Base-by-base conservation (phyloP, 176 grass and related monocot species). In the Eleusine indica region DNA sequence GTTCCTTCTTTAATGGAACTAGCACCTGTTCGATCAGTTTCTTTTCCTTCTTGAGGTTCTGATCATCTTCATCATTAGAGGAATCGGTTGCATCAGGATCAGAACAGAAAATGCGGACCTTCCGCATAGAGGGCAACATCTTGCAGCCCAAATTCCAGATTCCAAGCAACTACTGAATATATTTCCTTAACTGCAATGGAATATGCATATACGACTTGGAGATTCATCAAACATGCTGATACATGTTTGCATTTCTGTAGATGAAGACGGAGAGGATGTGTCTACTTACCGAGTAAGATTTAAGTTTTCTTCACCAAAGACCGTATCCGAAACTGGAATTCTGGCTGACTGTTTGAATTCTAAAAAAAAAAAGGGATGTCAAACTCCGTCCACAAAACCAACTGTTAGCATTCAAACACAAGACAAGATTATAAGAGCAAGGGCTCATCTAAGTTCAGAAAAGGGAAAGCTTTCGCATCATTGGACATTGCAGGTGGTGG, bases 81-180 rank as follows among this genome's bases (percentile, higher is more conserved):
- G 82, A 85, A 16, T 88, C 90, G 0, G 86, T 91, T 79, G 83
- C 90, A 54, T 91, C 86, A 73, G 90, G 90, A 74, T 91, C 86
- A 49, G 1, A 62, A 37, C 9, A 82, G 66, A 88, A 74, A 68
- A 91, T 73, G 5, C 74, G 79, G 10, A 91, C 6, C 68, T 86
- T 91, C 14, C 4, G 78, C 9, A 56, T 63, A 25, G 10, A 58
- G 47, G 25, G 67, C 41, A 32, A 46, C 73, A 74, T 90, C 72
- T 16, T n/a, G 47, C 72, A 30, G 1, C 39, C 8, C 56, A 72
- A 63, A 16, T 47, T 77, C 69, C 13, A 71, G 44, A 69, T 70
- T 61, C 4, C 14, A 83, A 39, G 32, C 18, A 43, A 25, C 43
- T 47, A 47, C 25, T 87, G 28, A 57, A 60, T 69, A 60, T 22